phyloP scores from a whole-genome alignment of 495 filamentous ascomycete species.

The Penicillium alfredii region DNA sequence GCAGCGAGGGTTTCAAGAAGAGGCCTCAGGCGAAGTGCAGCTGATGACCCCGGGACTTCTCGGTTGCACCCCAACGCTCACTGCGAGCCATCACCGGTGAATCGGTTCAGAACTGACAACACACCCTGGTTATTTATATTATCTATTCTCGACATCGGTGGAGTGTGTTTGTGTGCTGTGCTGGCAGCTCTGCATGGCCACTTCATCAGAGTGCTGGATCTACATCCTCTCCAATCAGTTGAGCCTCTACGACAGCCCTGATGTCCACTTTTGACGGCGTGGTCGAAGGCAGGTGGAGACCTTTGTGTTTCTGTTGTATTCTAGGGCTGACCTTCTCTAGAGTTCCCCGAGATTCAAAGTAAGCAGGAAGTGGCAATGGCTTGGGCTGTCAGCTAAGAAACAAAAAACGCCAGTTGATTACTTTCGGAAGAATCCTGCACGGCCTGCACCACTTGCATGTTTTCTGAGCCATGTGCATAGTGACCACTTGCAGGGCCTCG shows the following conservation, averaged over 20 bases:
- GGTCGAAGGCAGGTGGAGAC: constrained; percentile 50
- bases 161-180: too few relatives aligned
- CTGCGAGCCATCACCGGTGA: too few relatives aligned
- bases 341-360: constrained; percentile 40
- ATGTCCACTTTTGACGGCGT: constrained; percentile 84
- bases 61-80: too few relatives aligned
- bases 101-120: too few relatives aligned
- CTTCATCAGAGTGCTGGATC: too few relatives aligned
- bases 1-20: too few relatives aligned
- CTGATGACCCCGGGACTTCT: too few relatives aligned
- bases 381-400: not conserved
- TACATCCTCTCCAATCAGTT: too few relatives aligned
- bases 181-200: constrained; percentile 16
- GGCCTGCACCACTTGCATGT: constrained; percentile 66
- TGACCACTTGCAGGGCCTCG: constrained; percentile 81
- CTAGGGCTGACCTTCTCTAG: constrained; percentile 19
- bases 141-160: too few relatives aligned
- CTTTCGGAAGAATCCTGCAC: constrained; percentile 57
- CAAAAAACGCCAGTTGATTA: constrained; percentile 60
- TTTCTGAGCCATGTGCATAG: constrained; percentile 93
- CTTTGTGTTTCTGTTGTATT: constrained; percentile 5
- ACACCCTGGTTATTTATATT: too few relatives aligned
- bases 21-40: too few relatives aligned
- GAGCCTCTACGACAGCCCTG: too few relatives aligned
- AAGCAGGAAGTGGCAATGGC: constrained; percentile 1